Base-by-base conservation (phyloP, 495 filamentous ascomycete genomes). In the Annulohypoxylon bovei region DNA sequence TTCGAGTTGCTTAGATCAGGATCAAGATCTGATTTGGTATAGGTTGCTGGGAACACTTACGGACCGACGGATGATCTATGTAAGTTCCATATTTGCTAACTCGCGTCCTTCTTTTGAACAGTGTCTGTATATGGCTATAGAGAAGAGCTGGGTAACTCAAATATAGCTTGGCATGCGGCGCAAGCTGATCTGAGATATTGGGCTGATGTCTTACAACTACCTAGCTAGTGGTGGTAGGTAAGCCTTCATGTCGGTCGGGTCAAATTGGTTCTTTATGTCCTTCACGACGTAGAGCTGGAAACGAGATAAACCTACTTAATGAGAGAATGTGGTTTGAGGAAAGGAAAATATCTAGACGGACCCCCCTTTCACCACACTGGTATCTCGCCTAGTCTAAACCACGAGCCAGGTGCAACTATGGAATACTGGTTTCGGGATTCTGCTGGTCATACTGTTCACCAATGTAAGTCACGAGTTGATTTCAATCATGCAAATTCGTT, bases 401-500 rank as follows among this genome's bases (percentile, higher is more conserved):
- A 0, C 8, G 28, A 20, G 16, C 33, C 11, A n/a, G 28, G n/a
- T 7, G 49, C 42, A 56, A 56, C 22, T 33, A 42, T 27, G 54
- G 28, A 60, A 65, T 16, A 37, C 16, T 44, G 30, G 35, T 47
- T 50, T 61, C 32, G 20, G 23, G 40, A 22, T 27, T 57, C 49
- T n/a, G 25, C 42, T 61, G 33, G 8, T 65, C 55, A 67, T 39
- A 57, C 27, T 25, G 23, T 49, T 65, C 65, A 50, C 56, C 30
- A 32, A 42, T 32, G 16, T 53, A 52, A 18, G 32, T 53, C 23
- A 33, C 32, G 44, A 53, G 12, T 52, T 35, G 27, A 57, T 5
- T 49, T 64, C 25, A 50, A 46, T 53, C 60, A 62, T 72, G 64
- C 59, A 72, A 56, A 66, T 40, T 64, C 39, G 47, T 68, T 63